Base-by-base conservation (phyloP, 192 early-diverging fungal species). In the Coemansia brasiliensis region DNA sequence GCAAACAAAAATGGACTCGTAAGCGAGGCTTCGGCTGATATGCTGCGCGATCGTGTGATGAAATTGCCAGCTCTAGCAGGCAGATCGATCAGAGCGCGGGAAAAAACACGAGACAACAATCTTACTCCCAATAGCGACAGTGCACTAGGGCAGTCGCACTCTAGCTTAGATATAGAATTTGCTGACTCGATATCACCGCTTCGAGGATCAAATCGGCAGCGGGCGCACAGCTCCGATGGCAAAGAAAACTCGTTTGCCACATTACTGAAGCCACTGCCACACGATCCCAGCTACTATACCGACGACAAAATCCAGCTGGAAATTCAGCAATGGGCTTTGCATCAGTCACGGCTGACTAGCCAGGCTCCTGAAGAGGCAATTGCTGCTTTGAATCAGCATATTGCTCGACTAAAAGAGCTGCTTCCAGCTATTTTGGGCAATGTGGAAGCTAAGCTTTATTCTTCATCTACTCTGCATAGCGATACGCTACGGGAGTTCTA, bases 151-250 rank as follows among this genome's bases (percentile, higher is more conserved):
- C 39, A 49, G 24, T 43, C 50, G 21, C 57, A 59, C 18, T 38
- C 48, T 20, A 53, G 69, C 45, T 52, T 72, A 65, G 75, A 79
- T 45, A 63, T 63, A 32, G 75, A 72, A 16, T 52, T 45, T 29
- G 57, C 44, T 42, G 62, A 66, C 15, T 6, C 55, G n/a, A 27
- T 50, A 17, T 18, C 39, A 20, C 56, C 42, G 9, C 39, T 24
- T 32, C 56, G 18, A 18, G 32, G 5, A 13, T 15, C 43, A 13
- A 48, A 21, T 32, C 26, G 51, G 16, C 21, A 21, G 11, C 5
- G 8, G 41, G 42, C 15, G 8, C 26, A 18, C 39, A 55, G 39
- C 16, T 20, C 37, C 1, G 29, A 39, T 6, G 39, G 51, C 4
- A 29, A 39, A 1, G 57, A 56, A 8, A 37, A 63, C 8, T 44